Conservation (phyloP, 2,329 filamentous ascomycete species). For the Pleoardoris graminearum region DNA sequence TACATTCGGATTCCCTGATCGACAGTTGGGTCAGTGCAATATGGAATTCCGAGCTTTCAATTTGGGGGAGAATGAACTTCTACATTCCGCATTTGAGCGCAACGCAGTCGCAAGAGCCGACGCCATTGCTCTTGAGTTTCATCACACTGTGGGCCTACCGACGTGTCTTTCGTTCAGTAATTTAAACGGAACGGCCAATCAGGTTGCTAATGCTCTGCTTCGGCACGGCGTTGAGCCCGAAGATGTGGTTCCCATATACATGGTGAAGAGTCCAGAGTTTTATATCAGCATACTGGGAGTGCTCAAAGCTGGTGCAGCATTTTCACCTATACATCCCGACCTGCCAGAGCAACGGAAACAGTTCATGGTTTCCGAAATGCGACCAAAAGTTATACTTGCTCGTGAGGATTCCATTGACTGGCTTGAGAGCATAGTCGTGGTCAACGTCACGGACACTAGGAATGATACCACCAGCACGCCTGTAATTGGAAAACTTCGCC, state of each 20-base stretch:
- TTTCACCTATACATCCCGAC: constrained; percentile 42
- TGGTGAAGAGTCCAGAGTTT: constrained; percentile 39
- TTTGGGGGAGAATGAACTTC: constrained; percentile 16
- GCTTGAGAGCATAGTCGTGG: constrained; percentile 5
- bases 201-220: constrained; percentile 38
- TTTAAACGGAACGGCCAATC: constrained; percentile 38
- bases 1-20: constrained; percentile 23
- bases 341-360: constrained; percentile 40
- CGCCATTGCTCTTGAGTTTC: constrained; percentile 45
- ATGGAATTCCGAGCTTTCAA: constrained; percentile 16
- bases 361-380: constrained; percentile 42
- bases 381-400: constrained; percentile 34
- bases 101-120: constrained; percentile 36
- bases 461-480: constrained; percentile 25
- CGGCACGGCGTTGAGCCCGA: constrained; percentile 26
- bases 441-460: constrained; percentile 24
- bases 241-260: constrained; percentile 43
- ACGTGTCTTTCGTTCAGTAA: constrained; percentile 40
- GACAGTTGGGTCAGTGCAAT: constrained; percentile 32
- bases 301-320: constrained; percentile 47
- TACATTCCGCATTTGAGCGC: constrained; percentile 47
- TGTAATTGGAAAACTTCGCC: constrained; percentile 27
- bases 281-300: constrained; percentile 46
- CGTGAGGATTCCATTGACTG: constrained; percentile 14
- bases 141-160: constrained; percentile 32